Evolutionary conservation across 2,329 filamentous ascomycete species (phyloP), one percentile per base, ranked within the genome.

Genomic region (Alternaria sp.): DNA sequence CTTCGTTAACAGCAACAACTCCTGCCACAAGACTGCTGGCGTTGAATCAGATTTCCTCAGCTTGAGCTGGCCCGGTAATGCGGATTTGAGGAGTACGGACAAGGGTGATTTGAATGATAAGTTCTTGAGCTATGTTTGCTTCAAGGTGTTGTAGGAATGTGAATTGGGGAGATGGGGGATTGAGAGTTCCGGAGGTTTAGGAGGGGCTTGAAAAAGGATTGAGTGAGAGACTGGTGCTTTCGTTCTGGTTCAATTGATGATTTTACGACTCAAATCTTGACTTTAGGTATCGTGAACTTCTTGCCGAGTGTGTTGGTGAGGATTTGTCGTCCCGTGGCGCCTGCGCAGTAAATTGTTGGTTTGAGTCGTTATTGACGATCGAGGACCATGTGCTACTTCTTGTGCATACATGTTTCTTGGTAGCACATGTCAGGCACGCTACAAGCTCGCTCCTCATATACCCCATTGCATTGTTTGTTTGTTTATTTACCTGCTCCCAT

Each of bases 51-150:
- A 68, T 15, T 40, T 50, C 2, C n/a, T 76, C 4, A 36, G 51
- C 6, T 28, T 75, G 6, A 7, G 23, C 5, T 68, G 64, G 26
- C 70, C 70, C 0, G 72, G 74, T 2, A 60, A 8, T 6, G 44
- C 57, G 3, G 65, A 76, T 55, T n/a, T 76, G 47, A 30, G 59
- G 13, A 10, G n/a, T 5, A 70, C 66, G 12, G 47, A 61, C 0
- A 65, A 66, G 52, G 72, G 71, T 0, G 43, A 72, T 44, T 71
- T 61, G 17, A 72, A 74, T 36, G 71, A 74, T 60, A 60, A 28
- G 21, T 8, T 74, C 3, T 19, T 56, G 40, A 71, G 69, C 21
- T 69, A 57, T 40, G 25, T 44, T 15, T 71, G 69, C 32, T 68
- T 69, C 44, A 15, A 15, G 28, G 17, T 51, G 4, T 32, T 28